Base-by-base conservation (phyloP, 352 stramenopile genomes). In the Phytopythium chamaehyphon region DNA sequence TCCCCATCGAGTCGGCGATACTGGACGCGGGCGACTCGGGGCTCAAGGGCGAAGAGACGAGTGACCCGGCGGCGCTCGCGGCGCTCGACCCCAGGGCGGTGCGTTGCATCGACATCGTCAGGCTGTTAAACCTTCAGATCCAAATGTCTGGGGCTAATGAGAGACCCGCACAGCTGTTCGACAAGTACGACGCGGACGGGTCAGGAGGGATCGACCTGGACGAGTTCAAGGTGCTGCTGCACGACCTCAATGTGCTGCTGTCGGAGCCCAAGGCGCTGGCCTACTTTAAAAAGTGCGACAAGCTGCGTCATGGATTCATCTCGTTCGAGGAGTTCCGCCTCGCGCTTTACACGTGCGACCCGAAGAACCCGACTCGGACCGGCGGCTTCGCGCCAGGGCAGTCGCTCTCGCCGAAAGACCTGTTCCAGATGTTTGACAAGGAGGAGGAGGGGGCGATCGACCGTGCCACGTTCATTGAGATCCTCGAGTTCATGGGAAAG, bases 361-460 rank as follows among this genome's bases (percentile, higher is more conserved):
- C 83, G 12, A 88, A 88, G 59, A 83, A 93, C 46, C 83, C 80
- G 7, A 73, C 61, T 12, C 76, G 78, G 6, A 89, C 78, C 1
- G 72, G 54, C 33, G 83, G 83, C 35, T 93, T 93, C 45, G 67
- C 76, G 0, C 77, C 83, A 0, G 78, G 78, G 1, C 80, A 90
- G 52, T 71, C 76, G n/a, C 43, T 93, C 11, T 73, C 71, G 2
- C 80, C 80, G 0, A 93, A 91, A 21, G 80, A 93, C 51, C 14
- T 91, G 24, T 93, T 93, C 31, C 72, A 86, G 10, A 91, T 93
- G 73, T 93, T 87, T 50, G 83, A 91, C 54, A 69, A 64, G 3
- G 76, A 88, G 0, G 80, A 90, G 26, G 56, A 84, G 57, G 77
- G 80, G n/a, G 68, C 62, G 15, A 73, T 93, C 15, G 80, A 90